Conservation (phyloP, 129 eudicot species). For the Pulicaria dysenterica region DNA sequence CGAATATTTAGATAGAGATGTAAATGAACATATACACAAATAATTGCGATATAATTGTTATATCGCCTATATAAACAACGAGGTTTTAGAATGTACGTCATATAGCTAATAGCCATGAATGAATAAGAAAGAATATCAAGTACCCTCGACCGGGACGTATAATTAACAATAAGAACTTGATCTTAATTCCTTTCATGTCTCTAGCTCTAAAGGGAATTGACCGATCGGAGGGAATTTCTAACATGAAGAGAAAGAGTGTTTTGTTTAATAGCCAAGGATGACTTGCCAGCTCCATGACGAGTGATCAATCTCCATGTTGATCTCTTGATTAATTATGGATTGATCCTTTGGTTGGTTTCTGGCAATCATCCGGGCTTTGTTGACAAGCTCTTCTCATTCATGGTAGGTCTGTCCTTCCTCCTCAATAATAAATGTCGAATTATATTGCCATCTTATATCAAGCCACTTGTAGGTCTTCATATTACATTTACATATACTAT, state of each 20-base stretch:
- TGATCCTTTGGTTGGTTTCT: constrained; percentile 27
- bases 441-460: no score
- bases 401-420: constrained; percentile 26
- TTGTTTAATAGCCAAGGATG: constrained; percentile 50
- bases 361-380: constrained; percentile 41
- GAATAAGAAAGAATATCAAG: not conserved
- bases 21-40: not conserved
- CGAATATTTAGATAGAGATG: not conserved
- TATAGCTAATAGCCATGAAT: not conserved
- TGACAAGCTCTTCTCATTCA: constrained; percentile 41
- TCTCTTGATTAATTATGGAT: constrained; percentile 3
- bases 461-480: no score
- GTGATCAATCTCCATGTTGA: constrained; percentile 1
- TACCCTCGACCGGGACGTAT: not conserved
- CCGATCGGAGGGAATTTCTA: constrained; percentile 9
- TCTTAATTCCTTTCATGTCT: not conserved
- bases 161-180: not conserved
- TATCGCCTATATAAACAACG: constrained; percentile 3
- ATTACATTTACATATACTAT: no score
- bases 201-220: not conserved
- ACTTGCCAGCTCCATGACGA: constrained; percentile 36
- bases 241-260: constrained; percentile 32
- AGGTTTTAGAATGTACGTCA: not conserved
- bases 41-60: not conserved
- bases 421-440: not conserved